Evolutionary conservation across 345 rosid species (phyloP), one percentile per base, ranked within the genome.

Genomic region (Ceriops tagal): DNA sequence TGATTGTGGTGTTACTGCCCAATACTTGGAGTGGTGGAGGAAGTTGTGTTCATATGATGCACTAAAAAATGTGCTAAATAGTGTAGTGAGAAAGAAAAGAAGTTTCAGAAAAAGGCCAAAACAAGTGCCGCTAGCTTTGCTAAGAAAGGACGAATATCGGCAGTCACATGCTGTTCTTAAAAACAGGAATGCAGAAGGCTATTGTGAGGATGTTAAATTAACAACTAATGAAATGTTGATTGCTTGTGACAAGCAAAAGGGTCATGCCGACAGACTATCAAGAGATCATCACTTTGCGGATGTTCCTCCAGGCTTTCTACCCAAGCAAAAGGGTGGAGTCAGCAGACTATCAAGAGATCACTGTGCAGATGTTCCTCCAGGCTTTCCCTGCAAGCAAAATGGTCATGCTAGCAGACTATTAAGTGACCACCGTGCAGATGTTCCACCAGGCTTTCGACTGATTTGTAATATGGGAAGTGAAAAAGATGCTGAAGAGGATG

Each of bases 11-110:
- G 60, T 74, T 34, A 74, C 79, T 1, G 3, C 22, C 24, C 66
- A 56, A 24, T 77, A 77, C 73, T 66, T 43, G 67, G 64, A 74
- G 5, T 77, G 79, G 79, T 74, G 81, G 81, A 68, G 58, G 55
- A 51, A 46, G 24, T 9, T 49, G 7, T 55, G 15, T 9, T 39
- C 43, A 15, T 39, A 16, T 6, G 39, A 62, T 1, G 39, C 37
- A 35, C 5, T 24, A 19, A 64, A 69, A 24, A 35, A 69, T 30
- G 32, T 16, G 26, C 58, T 37, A 11, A 69, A 55, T 60, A 43
- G 63, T 27, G 27, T 13, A 34, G 59, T 27, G 39, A 58, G 20
- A 66, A 52, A 30, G 19, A 57, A 69, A 69, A 59, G 70, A 64
- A 51, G 49, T 49, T 65, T 16, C 8, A 69, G 31, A 2, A 34